Evolutionary conservation across 371 early-diverging fungal species (phyloP).

Genomic region (Saksenaea vasiformis): DNA sequence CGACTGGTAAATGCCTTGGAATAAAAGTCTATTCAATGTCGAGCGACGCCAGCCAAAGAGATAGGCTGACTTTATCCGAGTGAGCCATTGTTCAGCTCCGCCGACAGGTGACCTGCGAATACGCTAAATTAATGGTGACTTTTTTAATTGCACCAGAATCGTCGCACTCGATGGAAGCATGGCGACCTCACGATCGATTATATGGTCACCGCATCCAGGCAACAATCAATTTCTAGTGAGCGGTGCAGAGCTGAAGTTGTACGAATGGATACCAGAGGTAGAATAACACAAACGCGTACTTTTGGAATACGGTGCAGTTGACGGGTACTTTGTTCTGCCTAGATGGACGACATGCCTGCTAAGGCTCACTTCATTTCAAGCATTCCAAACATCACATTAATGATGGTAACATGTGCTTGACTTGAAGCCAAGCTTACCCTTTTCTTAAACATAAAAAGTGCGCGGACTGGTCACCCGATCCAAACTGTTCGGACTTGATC

Average conservation of each 20-base stretch:
- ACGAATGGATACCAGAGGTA: constrained; percentile 68
- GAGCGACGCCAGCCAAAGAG: too few species aligned
- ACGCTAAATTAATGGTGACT: too few species aligned
- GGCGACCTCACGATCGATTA: constrained; percentile 41
- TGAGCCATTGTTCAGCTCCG: too few species aligned
- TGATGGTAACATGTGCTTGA: constrained; percentile 53
- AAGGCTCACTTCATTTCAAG: constrained; percentile 58
- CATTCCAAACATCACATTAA: constrained; percentile 59
- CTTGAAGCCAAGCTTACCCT: not conserved
- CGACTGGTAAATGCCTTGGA: too few species aligned
- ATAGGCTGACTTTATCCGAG: too few species aligned
- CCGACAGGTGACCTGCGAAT: too few species aligned
- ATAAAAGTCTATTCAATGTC: too few species aligned
- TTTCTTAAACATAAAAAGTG: constrained; percentile 44
- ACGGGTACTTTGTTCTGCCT: not conserved
- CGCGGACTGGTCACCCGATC: constrained; percentile 78
- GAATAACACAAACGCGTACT: not conserved
- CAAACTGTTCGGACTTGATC: constrained; percentile 62
- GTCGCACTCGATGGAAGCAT: constrained; percentile 14
- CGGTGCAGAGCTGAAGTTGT: constrained; percentile 66
- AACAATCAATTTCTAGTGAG: constrained; percentile 67
- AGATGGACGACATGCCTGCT: constrained; percentile 52
- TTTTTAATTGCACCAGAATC: not conserved
- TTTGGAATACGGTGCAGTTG: not conserved
- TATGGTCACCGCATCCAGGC: constrained; percentile 68